These are phyloP conservation scores for Clonostachys rosea DNA, from an alignment of 2,329 filamentous ascomycete genomes.

Conservation along the genomic window DNA sequence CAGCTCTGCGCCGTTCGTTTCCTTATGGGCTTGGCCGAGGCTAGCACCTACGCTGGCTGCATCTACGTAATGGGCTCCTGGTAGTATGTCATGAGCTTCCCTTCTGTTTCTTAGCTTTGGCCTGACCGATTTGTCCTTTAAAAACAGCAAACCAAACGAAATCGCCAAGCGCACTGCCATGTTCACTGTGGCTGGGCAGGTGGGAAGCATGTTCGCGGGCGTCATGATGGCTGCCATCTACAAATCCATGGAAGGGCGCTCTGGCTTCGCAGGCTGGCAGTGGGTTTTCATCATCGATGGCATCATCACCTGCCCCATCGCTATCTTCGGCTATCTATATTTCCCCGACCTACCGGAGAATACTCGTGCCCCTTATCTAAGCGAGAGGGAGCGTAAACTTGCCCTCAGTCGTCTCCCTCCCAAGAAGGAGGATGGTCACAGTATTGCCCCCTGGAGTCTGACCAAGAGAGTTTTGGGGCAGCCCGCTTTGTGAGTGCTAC, in stretches of 20 bases:
- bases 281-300: conserved; percentile 40
- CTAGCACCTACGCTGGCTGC: conserved; percentile 17
- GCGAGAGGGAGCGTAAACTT: conserved; percentile 19
- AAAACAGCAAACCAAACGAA: conserved; percentile 33
- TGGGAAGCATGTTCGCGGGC: conserved; percentile 54
- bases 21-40: conserved; percentile 17
- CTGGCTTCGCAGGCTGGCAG: conserved; percentile 46
- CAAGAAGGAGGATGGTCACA: conserved; percentile 22
- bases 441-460: conserved; percentile 17
- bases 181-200: conserved; percentile 51
- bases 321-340: conserved; percentile 41
- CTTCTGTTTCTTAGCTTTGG: too few relatives aligned
- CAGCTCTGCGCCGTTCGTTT: conserved; percentile 19
- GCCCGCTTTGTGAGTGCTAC: conserved; percentile 14
- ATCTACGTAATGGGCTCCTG: conserved; percentile 37
- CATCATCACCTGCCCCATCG: conserved; percentile 47
- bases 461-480: conserved; percentile 16
- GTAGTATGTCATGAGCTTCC: conserved; percentile 26
- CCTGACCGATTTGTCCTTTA: too few relatives aligned
- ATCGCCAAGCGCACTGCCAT: conserved; percentile 55
- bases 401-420: conserved; percentile 19
- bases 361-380: conserved; percentile 24
- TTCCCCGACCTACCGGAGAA: conserved; percentile 43
- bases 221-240: conserved; percentile 46
- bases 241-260: conserved; percentile 23